These are phyloP conservation scores for Casaregolazyma suthepensis DNA, from an alignment of 1,139 yeast species.

Conservation along the genomic window DNA sequence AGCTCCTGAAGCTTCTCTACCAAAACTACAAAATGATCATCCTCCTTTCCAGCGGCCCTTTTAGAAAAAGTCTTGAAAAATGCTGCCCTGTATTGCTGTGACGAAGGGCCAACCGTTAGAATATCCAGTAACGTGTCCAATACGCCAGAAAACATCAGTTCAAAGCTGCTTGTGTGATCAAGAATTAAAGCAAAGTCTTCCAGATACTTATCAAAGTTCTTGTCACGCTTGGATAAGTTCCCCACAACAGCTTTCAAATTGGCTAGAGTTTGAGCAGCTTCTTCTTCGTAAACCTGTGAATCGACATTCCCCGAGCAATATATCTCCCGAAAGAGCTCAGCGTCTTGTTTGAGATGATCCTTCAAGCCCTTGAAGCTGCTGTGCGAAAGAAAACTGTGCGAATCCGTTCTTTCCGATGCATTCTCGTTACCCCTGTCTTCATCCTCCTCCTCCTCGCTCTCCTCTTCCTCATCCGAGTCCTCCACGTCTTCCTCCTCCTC, in stretches of 20 bases:
- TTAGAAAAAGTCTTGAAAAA: constrained; percentile 46
- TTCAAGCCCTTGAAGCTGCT: neutral
- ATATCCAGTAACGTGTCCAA: constrained; percentile 43
- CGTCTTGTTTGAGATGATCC: constrained; percentile 3
- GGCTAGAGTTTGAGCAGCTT: constrained; percentile 22
- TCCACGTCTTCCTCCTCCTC: constrained; percentile 20
- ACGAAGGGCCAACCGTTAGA: constrained; percentile 31
- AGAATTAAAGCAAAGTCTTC: constrained; percentile 10
- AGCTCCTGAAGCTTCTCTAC: constrained; percentile 65
- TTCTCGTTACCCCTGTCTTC: constrained; percentile 9
- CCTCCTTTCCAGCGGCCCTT: constrained; percentile 14
- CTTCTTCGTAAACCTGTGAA: constrained; percentile 26
- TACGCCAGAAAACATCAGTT: constrained; percentile 64
- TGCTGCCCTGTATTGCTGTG: constrained; percentile 27
- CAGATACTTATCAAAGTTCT: constrained; percentile 17
- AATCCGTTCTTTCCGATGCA: neutral
- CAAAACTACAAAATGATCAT: constrained; percentile 37
- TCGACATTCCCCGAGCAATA: constrained; percentile 19
- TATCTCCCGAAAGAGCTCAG: constrained; percentile 11
- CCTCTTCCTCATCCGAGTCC: constrained; percentile 22
- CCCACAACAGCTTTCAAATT: constrained; percentile 17
- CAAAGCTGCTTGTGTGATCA: constrained; percentile 64
- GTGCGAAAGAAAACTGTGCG: neutral
- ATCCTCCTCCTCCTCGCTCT: constrained; percentile 19
- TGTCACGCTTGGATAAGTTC: constrained; percentile 15